Percentiles rank a stretch among this genome's conserved stretches.
phyloP scores from a whole-genome alignment of 768 basidiomycete genomes.

The Kwoniella dendrophila region DNA sequence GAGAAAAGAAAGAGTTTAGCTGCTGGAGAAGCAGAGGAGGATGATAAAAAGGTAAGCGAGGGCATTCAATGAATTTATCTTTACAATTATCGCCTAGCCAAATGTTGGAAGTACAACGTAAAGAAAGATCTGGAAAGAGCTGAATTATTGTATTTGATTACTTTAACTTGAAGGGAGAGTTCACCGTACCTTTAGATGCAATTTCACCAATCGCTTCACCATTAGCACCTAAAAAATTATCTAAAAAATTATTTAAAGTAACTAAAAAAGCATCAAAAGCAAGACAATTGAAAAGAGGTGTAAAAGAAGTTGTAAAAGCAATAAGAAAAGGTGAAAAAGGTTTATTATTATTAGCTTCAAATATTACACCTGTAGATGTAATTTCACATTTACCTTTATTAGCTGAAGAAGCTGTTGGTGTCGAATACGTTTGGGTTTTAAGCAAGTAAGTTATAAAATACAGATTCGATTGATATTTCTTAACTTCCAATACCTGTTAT shows the following conservation, averaged over 20 bases:
- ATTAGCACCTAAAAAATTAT: conserved; percentile 86
- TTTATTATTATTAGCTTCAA: conserved; percentile 86
- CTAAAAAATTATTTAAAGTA: conserved; percentile 91
- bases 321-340: conserved; percentile 97
- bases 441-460: conserved; percentile 51
- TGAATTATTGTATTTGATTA: no score
- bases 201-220: conserved; percentile 93
- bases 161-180: conserved; percentile 17
- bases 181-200: conserved; percentile 72
- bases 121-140: no score
- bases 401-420: conserved; percentile 77
- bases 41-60: conserved; percentile 58
- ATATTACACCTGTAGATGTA: conserved; percentile 98
- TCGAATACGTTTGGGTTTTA: conserved; percentile 56
- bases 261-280: conserved; percentile 94
- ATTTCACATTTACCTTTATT: conserved; percentile 94
- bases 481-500: no score
- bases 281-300: conserved; percentile 93
- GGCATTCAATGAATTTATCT: background rate
- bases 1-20: conserved; percentile 52
- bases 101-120: no score
- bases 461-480: no score
- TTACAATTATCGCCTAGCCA: background rate
- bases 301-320: conserved; percentile 97
- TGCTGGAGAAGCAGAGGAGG: conserved; percentile 39